phyloP scores from a whole-genome alignment of 306 rosid genomes.

The Rosa multiflora region DNA sequence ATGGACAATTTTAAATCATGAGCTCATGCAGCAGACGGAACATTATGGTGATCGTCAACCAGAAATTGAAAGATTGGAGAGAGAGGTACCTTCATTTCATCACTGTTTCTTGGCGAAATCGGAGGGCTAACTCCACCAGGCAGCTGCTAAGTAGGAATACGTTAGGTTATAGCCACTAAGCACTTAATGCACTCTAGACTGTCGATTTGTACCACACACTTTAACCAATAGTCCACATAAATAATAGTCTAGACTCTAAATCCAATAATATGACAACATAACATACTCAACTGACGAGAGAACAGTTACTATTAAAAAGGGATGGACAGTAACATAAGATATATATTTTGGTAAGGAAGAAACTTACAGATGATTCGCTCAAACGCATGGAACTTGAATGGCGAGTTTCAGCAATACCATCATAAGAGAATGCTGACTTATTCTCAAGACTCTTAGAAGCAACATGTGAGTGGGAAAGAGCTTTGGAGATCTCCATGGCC shows the following conservation, averaged over 20 bases:
- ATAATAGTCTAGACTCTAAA: not conserved
- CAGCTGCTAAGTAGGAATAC: slow-evolving; percentile 43
- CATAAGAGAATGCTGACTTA: slow-evolving; percentile 33
- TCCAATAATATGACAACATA: not conserved
- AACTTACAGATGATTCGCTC: slow-evolving; percentile 64
- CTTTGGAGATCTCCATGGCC: slow-evolving; percentile 82
- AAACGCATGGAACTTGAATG: slow-evolving; percentile 35
- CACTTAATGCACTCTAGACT: not conserved
- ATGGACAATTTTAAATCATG: not conserved
- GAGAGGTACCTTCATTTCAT: slow-evolving; percentile 64
- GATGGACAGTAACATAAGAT: not conserved
- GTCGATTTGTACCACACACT: not conserved
- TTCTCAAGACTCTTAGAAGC: slow-evolving; percentile 40
- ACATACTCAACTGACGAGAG: not conserved
- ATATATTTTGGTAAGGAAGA: not conserved
- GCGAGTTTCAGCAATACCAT: slow-evolving; percentile 23
- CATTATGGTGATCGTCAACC: not conserved
- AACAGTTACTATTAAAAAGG: not conserved
- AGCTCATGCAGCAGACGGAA: slow-evolving; percentile 10
- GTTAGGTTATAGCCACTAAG: slow-evolving; percentile 23
- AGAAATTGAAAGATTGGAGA: slow-evolving; percentile 11
- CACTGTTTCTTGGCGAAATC: slow-evolving; percentile 63
- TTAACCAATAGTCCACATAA: not conserved
- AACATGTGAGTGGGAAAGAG: slow-evolving; percentile 52
- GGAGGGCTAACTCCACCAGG: slow-evolving; percentile 51